Conservation (phyloP, 768 basidiomycete species). For the Suillus plorans region DNA sequence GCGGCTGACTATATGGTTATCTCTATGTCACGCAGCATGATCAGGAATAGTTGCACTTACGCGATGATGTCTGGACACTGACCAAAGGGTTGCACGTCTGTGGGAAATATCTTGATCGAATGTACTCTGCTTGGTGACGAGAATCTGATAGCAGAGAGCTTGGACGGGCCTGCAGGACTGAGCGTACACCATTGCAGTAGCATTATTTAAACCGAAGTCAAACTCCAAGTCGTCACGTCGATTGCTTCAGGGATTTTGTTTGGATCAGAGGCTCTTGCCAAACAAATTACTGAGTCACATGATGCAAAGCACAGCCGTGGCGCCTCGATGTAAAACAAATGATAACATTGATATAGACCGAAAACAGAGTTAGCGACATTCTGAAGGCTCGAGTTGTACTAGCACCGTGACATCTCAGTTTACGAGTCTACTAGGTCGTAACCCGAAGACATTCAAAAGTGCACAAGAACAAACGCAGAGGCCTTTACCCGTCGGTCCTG, state of each 20-base stretch:
- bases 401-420: background rate
- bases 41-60: constrained; percentile 37
- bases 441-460: background rate
- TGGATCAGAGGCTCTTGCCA: background rate
- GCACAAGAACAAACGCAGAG: background rate
- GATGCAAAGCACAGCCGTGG: background rate
- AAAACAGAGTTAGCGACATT: background rate
- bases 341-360: background rate
- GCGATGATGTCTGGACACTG: constrained; percentile 60
- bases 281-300: background rate
- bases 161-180: constrained; percentile 53
- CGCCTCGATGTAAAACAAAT: background rate
- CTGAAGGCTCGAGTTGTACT: background rate
- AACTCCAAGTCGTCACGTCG: constrained; percentile 19
- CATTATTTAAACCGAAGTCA: constrained; percentile 32
- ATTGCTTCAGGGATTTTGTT: background rate
- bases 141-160: constrained; percentile 73
- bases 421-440: background rate
- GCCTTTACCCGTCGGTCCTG: background rate
- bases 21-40: constrained; percentile 13
- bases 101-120: constrained; percentile 69
- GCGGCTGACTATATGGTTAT: constrained; percentile 37
- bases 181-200: constrained; percentile 73
- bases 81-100: constrained; percentile 59
- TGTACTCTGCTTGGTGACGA: constrained; percentile 63